Evolutionary conservation across 2,329 filamentous ascomycete genomes (phyloP).

Genomic region (Aspergillus flavus): DNA sequence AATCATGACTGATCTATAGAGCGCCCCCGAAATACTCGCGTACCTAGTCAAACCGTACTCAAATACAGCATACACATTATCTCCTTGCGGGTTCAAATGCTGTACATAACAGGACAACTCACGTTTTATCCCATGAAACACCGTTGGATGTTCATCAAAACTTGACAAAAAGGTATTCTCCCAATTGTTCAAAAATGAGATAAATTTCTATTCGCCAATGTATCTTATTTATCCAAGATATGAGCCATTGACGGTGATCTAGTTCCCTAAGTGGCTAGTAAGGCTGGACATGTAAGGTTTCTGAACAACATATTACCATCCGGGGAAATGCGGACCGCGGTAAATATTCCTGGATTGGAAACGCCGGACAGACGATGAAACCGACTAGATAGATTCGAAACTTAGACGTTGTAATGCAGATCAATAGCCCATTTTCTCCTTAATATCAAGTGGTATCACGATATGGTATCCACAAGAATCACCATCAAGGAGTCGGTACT

Average conservation of each 20-base stretch:
- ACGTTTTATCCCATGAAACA: background rate
- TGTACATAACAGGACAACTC: too few relatives aligned
- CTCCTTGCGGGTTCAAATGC: background rate
- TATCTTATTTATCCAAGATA: background rate
- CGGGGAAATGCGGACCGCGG: background rate
- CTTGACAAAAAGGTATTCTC: background rate
- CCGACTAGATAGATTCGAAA: background rate
- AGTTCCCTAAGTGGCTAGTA: background rate
- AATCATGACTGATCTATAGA: background rate
- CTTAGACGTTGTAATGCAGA: background rate
- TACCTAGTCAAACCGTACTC: background rate
- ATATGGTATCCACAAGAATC: background rate
- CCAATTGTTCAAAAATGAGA: background rate
- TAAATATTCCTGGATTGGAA: background rate
- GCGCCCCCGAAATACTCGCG: background rate
- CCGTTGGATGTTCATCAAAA: background rate
- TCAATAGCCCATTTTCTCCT: background rate
- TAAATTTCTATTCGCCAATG: background rate
- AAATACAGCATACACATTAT: background rate
- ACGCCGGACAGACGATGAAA: slow-evolving; percentile 1
- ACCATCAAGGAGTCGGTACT: background rate
- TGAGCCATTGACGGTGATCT: background rate
- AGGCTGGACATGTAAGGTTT: background rate
- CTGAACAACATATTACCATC: background rate
- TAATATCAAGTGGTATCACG: background rate